Evolutionary conservation across 805 yeast genomes (phyloP).

Genomic region (Torulaspora delbrueckii): DNA sequence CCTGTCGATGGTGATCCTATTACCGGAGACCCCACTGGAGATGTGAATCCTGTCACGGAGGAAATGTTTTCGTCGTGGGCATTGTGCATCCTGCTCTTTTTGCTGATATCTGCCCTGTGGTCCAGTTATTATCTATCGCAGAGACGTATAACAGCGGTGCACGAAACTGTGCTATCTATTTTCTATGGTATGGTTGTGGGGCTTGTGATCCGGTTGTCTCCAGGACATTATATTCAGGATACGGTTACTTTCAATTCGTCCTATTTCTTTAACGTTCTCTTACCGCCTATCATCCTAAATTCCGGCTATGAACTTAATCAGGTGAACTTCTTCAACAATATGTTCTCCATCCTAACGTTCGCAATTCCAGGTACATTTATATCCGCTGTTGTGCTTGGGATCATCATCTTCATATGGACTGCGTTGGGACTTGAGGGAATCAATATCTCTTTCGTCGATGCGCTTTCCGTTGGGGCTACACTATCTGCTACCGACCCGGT

Average conservation of each 20-base stretch:
- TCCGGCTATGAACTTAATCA: slow-evolving; percentile 97
- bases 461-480: slow-evolving; percentile 95
- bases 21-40: slow-evolving; percentile 54
- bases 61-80: slow-evolving; percentile 99
- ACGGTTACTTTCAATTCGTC: slow-evolving; percentile 92
- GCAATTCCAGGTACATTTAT: slow-evolving; percentile 97
- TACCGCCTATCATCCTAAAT: slow-evolving; percentile 94
- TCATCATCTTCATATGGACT: slow-evolving; percentile 83
- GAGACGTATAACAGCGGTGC: slow-evolving; percentile 88
- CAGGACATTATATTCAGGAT: slow-evolving; percentile 96
- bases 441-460: slow-evolving; percentile 89
- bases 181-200: slow-evolving; percentile 98
- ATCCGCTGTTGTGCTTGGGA: slow-evolving; percentile 86
- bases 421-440: slow-evolving; percentile 86
- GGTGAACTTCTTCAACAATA: slow-evolving; percentile 87
- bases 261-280: slow-evolving; percentile 85
- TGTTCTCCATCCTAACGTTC: slow-evolving; percentile 84
- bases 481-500: slow-evolving; percentile 98
- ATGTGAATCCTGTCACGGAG: slow-evolving; percentile 79
- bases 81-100: slow-evolving; percentile 71
- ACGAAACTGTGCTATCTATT: slow-evolving; percentile 93
- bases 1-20: slow-evolving; percentile 34
- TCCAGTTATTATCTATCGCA: slow-evolving; percentile 90
- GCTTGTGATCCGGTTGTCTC: slow-evolving; percentile 77
- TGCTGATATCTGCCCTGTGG: slow-evolving; percentile 88